Conservation (phyloP, 306 rosid species). For the Aeschynomene evenia region DNA sequence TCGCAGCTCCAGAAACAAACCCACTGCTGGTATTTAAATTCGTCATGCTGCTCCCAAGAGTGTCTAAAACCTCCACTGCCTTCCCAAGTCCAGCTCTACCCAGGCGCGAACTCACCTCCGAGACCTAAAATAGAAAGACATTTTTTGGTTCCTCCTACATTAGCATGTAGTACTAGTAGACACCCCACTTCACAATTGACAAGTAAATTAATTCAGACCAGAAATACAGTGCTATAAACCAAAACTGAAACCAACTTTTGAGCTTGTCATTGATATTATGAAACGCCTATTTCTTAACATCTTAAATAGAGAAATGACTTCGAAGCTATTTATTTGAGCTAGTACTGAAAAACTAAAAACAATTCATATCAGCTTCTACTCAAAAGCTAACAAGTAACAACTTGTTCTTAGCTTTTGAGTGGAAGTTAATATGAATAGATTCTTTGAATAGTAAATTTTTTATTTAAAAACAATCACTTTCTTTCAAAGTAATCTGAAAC, state of each 20-base stretch:
- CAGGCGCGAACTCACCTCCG: constrained; percentile 67
- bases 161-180: background rate
- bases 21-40: constrained; percentile 66
- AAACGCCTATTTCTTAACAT: background rate
- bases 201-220: background rate
- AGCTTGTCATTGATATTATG: background rate
- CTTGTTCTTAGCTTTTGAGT: too few relatives aligned
- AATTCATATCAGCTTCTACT: background rate
- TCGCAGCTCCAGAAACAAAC: constrained; percentile 54
- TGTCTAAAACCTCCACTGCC: constrained; percentile 81
- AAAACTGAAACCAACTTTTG: background rate
- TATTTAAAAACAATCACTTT: too few relatives aligned
- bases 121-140: constrained; percentile 52
- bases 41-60: constrained; percentile 84
- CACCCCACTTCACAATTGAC: background rate
- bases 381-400: too few relatives aligned
- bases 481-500: too few relatives aligned
- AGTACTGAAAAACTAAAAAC: too few relatives aligned
- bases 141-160: constrained; percentile 8
- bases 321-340: background rate
- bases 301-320: background rate
- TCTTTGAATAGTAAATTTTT: too few relatives aligned
- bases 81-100: constrained; percentile 68
- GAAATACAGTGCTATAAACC: background rate
- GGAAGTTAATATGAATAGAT: too few relatives aligned